Percentiles rank a stretch among this genome's conserved stretches.
Evolutionary conservation across 73 alveolate genomes (phyloP).

Genomic region (Paramecium sonneborni): DNA sequence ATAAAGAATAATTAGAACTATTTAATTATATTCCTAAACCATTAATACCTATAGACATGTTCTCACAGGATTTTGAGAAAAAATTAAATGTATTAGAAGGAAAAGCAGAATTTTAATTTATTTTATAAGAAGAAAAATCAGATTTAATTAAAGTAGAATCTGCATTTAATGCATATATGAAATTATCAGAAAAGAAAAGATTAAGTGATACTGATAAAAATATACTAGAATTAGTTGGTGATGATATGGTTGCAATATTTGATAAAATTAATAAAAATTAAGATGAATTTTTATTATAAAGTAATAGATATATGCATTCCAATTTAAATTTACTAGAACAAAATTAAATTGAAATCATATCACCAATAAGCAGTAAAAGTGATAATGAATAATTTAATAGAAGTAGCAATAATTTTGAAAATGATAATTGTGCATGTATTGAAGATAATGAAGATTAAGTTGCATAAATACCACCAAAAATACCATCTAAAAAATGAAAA

Average conservation of each 20-base stretch:
- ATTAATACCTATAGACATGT: background rate
- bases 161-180: background rate
- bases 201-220: background rate
- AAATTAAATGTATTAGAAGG: background rate
- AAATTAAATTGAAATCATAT: too few relatives aligned
- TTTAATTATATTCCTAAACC: conserved; percentile 19
- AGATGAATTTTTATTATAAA: too few relatives aligned
- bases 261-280: too few relatives aligned
- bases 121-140: background rate
- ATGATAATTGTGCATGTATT: background rate
- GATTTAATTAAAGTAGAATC: background rate
- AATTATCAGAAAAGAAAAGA: background rate
- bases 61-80: background rate
- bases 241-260: too few relatives aligned
- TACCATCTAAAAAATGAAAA: background rate
- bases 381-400: too few relatives aligned
- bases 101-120: background rate
- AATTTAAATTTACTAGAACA: too few relatives aligned
- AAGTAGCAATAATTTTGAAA: too few relatives aligned
- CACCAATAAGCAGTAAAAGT: too few relatives aligned
- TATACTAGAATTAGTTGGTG: too few relatives aligned
- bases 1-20: background rate
- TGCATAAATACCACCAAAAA: background rate
- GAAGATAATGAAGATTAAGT: background rate
- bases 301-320: too few relatives aligned